These are phyloP conservation scores for Cladosporium sp. DNA, from an alignment of 2,329 filamentous ascomycete genomes.

Conservation along the genomic window DNA sequence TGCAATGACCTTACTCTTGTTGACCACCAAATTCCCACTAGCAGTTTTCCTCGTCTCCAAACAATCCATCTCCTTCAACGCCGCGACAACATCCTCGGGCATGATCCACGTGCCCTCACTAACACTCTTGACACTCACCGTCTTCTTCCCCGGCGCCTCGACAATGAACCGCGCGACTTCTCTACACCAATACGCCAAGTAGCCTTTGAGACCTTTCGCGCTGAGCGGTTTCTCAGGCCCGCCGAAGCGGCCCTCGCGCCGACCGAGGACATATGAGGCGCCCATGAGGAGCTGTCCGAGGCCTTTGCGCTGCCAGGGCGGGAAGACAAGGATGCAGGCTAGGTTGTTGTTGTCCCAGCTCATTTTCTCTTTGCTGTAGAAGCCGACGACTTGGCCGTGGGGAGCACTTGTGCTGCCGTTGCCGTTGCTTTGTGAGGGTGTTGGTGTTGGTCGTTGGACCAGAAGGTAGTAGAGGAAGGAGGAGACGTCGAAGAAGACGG, in stretches of 20 bases:
- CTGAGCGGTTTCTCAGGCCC: conserved; percentile 93
- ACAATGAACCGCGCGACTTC: conserved; percentile 69
- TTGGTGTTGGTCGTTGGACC: conserved; percentile 60
- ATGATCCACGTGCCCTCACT: conserved; percentile 78
- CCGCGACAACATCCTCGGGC: conserved; percentile 74
- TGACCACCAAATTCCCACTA: conserved; percentile 49
- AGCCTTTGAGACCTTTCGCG: conserved; percentile 76
- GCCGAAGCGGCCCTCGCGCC: conserved; percentile 75
- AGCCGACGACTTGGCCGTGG: conserved; percentile 68
- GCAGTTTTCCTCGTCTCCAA: conserved; percentile 54
- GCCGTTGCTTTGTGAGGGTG: conserved; percentile 19
- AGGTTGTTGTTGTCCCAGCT: conserved; percentile 99
- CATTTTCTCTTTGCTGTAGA: conserved; percentile 98
- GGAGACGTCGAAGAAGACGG: conserved; percentile 93
- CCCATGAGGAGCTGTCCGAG: conserved; percentile 87
- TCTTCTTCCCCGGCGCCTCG: conserved; percentile 42
- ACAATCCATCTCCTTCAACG: conserved; percentile 76
- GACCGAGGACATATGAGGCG: conserved; percentile 86
- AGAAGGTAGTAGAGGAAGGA: conserved; percentile 94
- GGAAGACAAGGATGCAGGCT: conserved; percentile 92
- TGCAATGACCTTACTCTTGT: conserved; percentile 56
- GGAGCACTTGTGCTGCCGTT: conserved; percentile 14
- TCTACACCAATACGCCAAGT: conserved; percentile 79
- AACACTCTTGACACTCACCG: conserved; percentile 65
- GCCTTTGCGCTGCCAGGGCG: conserved; percentile 89